Conservation (phyloP, 208 protist species). For the Tetramitus jugosus region DNA sequence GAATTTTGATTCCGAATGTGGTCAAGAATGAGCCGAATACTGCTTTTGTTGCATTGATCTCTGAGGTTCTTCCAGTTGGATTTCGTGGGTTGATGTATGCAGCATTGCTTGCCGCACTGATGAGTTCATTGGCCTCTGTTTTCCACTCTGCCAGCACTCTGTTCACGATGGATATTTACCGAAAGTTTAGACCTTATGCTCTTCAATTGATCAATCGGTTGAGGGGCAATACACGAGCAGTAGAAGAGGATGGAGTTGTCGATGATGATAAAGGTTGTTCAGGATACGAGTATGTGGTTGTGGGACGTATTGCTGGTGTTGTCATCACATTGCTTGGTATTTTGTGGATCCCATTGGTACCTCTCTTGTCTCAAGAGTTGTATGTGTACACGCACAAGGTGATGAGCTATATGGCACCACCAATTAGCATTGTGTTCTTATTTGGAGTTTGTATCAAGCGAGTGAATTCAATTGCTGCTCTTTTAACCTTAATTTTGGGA, state of each 20-base stretch:
- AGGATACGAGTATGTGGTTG: background rate
- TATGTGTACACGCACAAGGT: constrained; percentile 21
- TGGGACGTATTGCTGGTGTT: background rate
- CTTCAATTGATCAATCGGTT: too few species aligned
- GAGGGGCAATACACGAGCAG: too few species aligned
- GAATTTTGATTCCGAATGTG: constrained; percentile 31
- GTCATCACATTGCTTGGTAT: background rate
- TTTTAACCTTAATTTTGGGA: background rate
- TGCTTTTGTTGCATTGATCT: constrained; percentile 37
- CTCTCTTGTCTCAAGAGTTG: background rate
- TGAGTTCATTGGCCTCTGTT: constrained; percentile 40
- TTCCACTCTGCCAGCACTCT: constrained; percentile 40
- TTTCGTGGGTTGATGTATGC: constrained; percentile 35
- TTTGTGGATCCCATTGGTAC: background rate
- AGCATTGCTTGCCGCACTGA: constrained; percentile 38
- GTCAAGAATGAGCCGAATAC: constrained; percentile 33
- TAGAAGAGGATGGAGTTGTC: background rate
- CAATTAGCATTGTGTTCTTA: too few species aligned
- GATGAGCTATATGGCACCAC: background rate
- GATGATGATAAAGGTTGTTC: background rate
- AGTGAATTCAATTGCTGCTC: too few species aligned
- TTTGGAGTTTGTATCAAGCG: too few species aligned
- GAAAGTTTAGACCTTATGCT: background rate
- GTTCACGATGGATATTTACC: constrained; percentile 45
- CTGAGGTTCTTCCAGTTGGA: constrained; percentile 31